These are phyloP conservation scores for Lyophyllum shimeji DNA, from an alignment of 768 basidiomycete species.

Conservation along the genomic window DNA sequence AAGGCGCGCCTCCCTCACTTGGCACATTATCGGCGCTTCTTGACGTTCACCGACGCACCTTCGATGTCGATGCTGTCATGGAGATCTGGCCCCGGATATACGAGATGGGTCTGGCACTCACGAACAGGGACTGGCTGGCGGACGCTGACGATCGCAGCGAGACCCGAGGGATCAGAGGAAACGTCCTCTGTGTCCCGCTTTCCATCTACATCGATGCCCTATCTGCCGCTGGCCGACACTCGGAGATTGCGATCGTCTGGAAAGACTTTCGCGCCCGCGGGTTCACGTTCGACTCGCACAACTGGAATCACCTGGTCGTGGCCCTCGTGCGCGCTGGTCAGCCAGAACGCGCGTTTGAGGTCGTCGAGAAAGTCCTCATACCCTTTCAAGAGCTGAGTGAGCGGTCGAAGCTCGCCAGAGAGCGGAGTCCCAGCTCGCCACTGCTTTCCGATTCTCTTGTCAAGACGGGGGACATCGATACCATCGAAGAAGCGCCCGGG, in stretches of 20 bases:
- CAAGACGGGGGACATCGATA: not conserved
- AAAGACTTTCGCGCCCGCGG: constrained; percentile 55
- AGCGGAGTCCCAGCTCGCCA: constrained; percentile 36
- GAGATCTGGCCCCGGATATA: constrained; percentile 71
- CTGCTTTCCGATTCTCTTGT: constrained; percentile 34
- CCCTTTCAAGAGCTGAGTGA: constrained; percentile 44
- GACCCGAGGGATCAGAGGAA: constrained; percentile 31
- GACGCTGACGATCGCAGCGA: constrained; percentile 19
- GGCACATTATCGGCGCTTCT: constrained; percentile 64
- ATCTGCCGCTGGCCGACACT: constrained; percentile 60
- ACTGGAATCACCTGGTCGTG: constrained; percentile 86
- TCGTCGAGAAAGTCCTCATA: constrained; percentile 76
- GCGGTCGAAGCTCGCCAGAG: constrained; percentile 23
- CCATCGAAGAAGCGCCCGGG: constrained; percentile 22
- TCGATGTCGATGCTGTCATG: constrained; percentile 53
- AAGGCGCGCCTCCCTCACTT: constrained; percentile 59
- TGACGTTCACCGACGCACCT: constrained; percentile 65
- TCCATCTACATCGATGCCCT: constrained; percentile 81
- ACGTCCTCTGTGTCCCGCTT: constrained; percentile 71
- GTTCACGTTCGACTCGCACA: constrained; percentile 81
- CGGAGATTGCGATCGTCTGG: constrained; percentile 68
- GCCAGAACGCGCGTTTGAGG: constrained; percentile 78
- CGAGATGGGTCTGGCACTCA: constrained; percentile 49
- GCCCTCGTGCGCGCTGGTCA: constrained; percentile 81
- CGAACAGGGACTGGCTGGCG: constrained; percentile 33